phyloP scores from a whole-genome alignment of 1,139 yeast genomes.

The Candida albicans region DNA sequence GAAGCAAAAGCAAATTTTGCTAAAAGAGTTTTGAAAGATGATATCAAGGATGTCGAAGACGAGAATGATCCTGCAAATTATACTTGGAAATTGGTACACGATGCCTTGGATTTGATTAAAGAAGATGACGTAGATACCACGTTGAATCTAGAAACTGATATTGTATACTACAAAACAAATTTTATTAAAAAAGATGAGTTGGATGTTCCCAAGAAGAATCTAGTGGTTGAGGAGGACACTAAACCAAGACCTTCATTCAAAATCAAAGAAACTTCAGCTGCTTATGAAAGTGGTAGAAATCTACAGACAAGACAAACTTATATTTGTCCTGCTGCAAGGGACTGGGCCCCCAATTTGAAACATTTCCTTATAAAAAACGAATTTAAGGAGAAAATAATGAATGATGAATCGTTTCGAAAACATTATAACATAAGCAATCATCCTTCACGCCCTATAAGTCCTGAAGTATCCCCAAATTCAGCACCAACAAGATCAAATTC shows the following conservation, averaged over 20 bases:
- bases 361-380: slow-evolving; percentile 34
- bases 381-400: slow-evolving; percentile 39
- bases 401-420: slow-evolving; percentile 40
- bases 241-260: slow-evolving; percentile 34
- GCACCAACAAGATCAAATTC: slow-evolving; percentile 47
- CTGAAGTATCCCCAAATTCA: slow-evolving; percentile 46
- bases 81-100: slow-evolving; percentile 37
- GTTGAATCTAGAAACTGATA: slow-evolving; percentile 43
- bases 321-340: slow-evolving; percentile 41
- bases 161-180: slow-evolving; percentile 48
- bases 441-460: slow-evolving; percentile 40
- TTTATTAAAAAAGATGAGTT: slow-evolving; percentile 42
- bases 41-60: slow-evolving; percentile 14
- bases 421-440: slow-evolving; percentile 31
- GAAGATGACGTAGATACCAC: slow-evolving; percentile 30
- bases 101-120: slow-evolving; percentile 34
- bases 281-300: slow-evolving; percentile 8
- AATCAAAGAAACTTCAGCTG: slow-evolving; percentile 17
- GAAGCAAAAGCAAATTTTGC: slow-evolving; percentile 43
- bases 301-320: slow-evolving; percentile 8
- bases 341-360: slow-evolving; percentile 37
- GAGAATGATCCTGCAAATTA: slow-evolving; percentile 20
- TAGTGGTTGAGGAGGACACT: slow-evolving; percentile 8
- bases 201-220: slow-evolving; percentile 14
- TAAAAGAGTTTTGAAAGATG: slow-evolving; percentile 18